Evolutionary conservation across 2,329 filamentous ascomycete species (phyloP), one percentile per base, ranked within the genome.

Genomic region (Fusarium torreyae): DNA sequence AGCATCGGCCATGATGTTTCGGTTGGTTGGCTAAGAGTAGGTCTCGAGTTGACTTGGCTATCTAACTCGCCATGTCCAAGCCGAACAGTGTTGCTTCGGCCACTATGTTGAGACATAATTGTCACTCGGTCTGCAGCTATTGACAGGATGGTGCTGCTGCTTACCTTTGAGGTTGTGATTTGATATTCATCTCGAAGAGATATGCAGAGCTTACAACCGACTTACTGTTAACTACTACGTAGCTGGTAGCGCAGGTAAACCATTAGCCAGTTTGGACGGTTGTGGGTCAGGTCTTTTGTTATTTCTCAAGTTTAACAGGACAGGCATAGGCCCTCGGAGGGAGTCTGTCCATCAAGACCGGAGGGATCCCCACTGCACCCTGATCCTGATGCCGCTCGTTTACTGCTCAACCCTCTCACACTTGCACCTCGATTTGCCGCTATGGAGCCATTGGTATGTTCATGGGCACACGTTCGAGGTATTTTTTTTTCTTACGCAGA

Each of bases 261-360:
- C 44, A 43, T 65, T 59, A 66, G 45, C 55, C 64, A 66, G 66
- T 63, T 54, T 60, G 43, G 46, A 59, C 42, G 44, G 51, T 48
- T 63, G 71, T 71, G 71, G 72, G 63, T 63, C 72, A 57, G 68
- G 56, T 51, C 61, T 64, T 66, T 66, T 61, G 72, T 69, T 58
- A 61, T 68, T 73, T 67, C 59, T 65, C 55, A 63, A 55, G 53
- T 48, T 43, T 36, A 42, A 20, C 28, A 31, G 28, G 28, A 31
- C 28, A 31, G 22, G 40, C 13, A 58, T 42, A 65, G 61, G 44
- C 36, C 44, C 53, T 65, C 39, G 52, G 57, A 70, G 67, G 68
- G 68, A 71, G 68, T 70, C 68, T 66, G 34, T 40, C 58, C 68
- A 66, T 62, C 56, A 63, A 68, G 50, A 50, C 54, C 42, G 44